Conservation (phyloP, 768 basidiomycete genomes). For the Lyophyllum decastes region DNA sequence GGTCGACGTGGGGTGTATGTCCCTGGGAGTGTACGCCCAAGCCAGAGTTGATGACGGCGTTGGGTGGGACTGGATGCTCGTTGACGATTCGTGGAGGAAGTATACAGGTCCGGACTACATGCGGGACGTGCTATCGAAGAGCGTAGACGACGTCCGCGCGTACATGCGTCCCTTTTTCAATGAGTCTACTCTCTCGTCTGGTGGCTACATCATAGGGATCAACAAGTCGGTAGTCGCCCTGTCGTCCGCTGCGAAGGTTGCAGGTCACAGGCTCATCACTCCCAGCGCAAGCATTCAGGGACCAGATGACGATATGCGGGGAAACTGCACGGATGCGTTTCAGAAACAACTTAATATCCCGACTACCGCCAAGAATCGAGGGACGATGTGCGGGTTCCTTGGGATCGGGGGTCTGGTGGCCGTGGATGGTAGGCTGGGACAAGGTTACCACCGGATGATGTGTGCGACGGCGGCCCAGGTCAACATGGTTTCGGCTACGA, state of each 20-base stretch:
- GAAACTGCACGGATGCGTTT: neutral
- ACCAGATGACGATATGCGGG: neutral
- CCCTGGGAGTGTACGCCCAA: constrained; percentile 5
- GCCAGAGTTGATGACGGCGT: neutral
- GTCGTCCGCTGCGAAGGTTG: constrained; percentile 7
- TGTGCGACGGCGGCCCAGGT: constrained; percentile 16
- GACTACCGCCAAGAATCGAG: neutral
- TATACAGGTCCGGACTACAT: constrained; percentile 20
- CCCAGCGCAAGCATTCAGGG: neutral
- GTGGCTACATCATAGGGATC: constrained; percentile 1
- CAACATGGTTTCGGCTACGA: constrained; percentile 16
- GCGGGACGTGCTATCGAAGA: constrained; percentile 12
- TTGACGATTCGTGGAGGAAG: constrained; percentile 10
- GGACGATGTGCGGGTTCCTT: constrained; percentile 9
- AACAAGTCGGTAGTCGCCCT: neutral
- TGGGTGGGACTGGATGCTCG: constrained; percentile 1
- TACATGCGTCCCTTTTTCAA: constrained; percentile 16
- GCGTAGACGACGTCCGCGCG: constrained; percentile 17
- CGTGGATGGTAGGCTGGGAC: neutral
- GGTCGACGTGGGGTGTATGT: constrained; percentile 17
- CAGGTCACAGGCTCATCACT: neutral
- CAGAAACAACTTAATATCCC: constrained; percentile 1
- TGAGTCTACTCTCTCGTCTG: constrained; percentile 6
- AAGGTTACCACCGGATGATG: constrained; percentile 7
- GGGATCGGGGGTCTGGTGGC: constrained; percentile 8